A percentile compares a stretch with the other conserved stretches of the same genome.
Conservation (phyloP, 495 filamentous ascomycete genomes). For the Aspergillus coremiiformis region DNA sequence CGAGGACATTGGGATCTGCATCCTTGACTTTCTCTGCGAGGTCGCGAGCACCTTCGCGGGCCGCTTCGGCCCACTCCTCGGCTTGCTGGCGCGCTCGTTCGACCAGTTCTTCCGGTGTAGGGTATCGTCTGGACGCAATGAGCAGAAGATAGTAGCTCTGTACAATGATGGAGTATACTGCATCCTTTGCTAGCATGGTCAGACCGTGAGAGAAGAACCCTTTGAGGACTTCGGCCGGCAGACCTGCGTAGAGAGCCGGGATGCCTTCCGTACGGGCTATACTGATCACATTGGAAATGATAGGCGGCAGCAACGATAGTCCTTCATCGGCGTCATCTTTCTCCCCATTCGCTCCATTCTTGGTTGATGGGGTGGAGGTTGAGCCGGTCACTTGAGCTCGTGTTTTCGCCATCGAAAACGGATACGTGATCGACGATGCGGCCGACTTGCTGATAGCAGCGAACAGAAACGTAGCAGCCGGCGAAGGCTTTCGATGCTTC, state of each 20-base stretch:
- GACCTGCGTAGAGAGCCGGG: conserved; percentile 65
- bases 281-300: conserved; percentile 53
- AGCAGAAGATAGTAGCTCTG: conserved; percentile 53
- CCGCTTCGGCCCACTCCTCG: conserved; percentile 38
- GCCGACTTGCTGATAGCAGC: conserved; percentile 76
- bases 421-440: conserved; percentile 77
- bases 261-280: conserved; percentile 64
- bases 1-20: conserved; percentile 21
- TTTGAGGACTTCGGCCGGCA: conserved; percentile 69
- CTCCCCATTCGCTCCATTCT: conserved; percentile 1
- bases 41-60: conserved; percentile 36
- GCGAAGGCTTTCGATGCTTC: conserved; percentile 44
- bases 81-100: conserved; percentile 37
- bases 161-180: conserved; percentile 67
- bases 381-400: conserved; percentile 53
- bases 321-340: conserved; percentile 15
- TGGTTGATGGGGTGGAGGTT: background rate
- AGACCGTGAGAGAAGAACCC: conserved; percentile 82
- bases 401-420: conserved; percentile 75
- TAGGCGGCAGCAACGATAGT: conserved; percentile 37
- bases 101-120: conserved; percentile 38
- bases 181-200: conserved; percentile 84
- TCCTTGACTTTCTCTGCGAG: conserved; percentile 27
- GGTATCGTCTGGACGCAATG: conserved; percentile 33
- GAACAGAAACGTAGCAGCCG: conserved; percentile 58